Conservation (phyloP, 129 eudicot genomes). For the Rutidosis leptorrhynchoides region DNA sequence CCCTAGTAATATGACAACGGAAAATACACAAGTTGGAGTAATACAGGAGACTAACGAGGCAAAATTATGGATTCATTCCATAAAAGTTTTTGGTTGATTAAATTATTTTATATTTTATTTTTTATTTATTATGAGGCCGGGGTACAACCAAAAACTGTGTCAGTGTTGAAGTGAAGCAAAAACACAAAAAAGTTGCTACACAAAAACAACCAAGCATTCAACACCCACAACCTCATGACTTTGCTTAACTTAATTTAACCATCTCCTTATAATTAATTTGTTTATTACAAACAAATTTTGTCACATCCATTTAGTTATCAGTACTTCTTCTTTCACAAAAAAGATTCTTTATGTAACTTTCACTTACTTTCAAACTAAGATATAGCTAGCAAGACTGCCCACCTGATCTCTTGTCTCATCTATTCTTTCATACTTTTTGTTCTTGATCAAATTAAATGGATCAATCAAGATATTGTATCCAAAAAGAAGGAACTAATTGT, state of each 20-base stretch:
- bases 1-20: conserved; percentile 17
- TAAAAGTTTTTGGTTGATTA: conserved; percentile 5
- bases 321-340: conserved; percentile 34
- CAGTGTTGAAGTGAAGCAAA: conserved; percentile 40
- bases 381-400: conserved; percentile 32
- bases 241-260: too few relatives aligned
- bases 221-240: conserved; percentile 44
- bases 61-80: conserved; percentile 20
- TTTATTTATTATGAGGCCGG: conserved; percentile 1
- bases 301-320: conserved; percentile 35
- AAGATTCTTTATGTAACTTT: conserved; percentile 43
- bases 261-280: too few relatives aligned
- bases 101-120: too few relatives aligned
- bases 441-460: conserved; percentile 42
- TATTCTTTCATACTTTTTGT: not conserved
- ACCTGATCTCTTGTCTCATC: conserved; percentile 22
- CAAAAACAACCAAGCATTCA: conserved; percentile 49
- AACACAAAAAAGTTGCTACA: conserved; percentile 52
- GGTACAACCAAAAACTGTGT: conserved; percentile 13
- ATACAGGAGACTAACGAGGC: conserved; percentile 25
- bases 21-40: conserved; percentile 27
- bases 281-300: conserved; percentile 37
- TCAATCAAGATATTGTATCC: conserved; percentile 61
- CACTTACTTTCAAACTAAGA: conserved; percentile 40
- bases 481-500: conserved; percentile 38